phyloP scores from a whole-genome alignment of 331 rosid species.

The Telfairia occidentalis region DNA sequence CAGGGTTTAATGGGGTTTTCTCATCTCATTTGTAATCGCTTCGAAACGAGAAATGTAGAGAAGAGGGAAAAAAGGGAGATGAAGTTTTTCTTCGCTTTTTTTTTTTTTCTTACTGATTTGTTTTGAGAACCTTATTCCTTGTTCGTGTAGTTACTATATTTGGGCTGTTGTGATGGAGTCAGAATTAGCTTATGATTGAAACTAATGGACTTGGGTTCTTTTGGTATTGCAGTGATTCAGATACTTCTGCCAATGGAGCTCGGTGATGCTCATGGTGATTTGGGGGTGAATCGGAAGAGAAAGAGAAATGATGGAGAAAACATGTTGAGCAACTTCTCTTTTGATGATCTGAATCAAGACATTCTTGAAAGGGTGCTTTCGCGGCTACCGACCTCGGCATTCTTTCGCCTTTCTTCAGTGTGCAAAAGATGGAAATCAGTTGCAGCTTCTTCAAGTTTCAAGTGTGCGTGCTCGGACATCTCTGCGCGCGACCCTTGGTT shows the following conservation, averaged over 20 bases:
- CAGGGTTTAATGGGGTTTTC: not conserved
- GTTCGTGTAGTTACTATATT: not conserved
- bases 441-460: conserved; percentile 62
- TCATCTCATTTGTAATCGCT: not conserved
- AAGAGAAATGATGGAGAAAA: conserved; percentile 32
- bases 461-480: conserved; percentile 64
- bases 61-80: not conserved
- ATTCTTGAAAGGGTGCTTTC: conserved; percentile 81
- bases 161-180: not conserved
- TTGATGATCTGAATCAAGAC: conserved; percentile 84
- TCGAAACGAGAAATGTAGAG: not conserved
- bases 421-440: conserved; percentile 92
- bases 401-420: conserved; percentile 72
- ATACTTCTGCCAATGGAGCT: conserved; percentile 38
- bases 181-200: not conserved
- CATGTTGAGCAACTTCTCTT: conserved; percentile 25
- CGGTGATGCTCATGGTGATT: conserved; percentile 10
- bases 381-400: conserved; percentile 80
- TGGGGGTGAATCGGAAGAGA: conserved; percentile 45
- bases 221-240: conserved; percentile 33
- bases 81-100: not conserved
- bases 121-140: not conserved
- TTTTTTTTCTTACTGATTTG: not conserved
- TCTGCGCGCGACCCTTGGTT: conserved; percentile 86
- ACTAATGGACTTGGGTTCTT: not conserved